Evolutionary conservation across 805 yeast species (phyloP), one percentile per base, ranked within the genome.

Genomic region (Wickerhamomyces hampshirensis): DNA sequence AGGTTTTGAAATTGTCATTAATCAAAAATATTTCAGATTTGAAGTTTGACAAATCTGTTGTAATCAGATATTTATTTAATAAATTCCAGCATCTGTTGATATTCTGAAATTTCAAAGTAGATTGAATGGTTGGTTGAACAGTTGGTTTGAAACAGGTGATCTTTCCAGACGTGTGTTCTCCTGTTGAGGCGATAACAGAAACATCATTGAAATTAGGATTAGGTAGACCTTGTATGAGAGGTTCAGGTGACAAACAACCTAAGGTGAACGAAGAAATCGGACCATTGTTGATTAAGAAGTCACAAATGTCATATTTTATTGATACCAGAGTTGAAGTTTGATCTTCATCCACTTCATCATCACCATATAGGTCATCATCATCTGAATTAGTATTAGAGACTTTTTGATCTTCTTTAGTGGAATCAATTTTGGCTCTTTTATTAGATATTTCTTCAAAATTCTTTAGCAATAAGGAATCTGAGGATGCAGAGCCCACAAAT

Each of bases 31-130:
- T 72, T 51, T 84, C 88, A 16, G 87, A 77, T 44, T 77, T 80
- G 33, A 68, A 68, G 41, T 76, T 75, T 14, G 68, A 60, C 28
- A 74, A 73, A 53, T 82, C 89, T 0, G 94, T 82, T 0, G 94
- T 82, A 15, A 86, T 69, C 32, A 86, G 62, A 51, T 72, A 84
- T 42, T 69, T 70, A 50, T 77, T 77, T 33, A 65, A 60, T 19
- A 85, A 58, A 28, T 84, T 82, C 95, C 95, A 88, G 50, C 84
- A 69, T 47, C 80, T 75, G 45, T 80, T 75, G 23, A 83, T 80
- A 52, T 77, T 82, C 15, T 81, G 80, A 50, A 84, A 84, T 42
- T 75, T 78, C 35, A 85, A 66, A 3, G 88, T 78, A 2, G 85
- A 75, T 34, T 75, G 72, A 7, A 87, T 73, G 0, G 55, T 56